These are phyloP conservation scores for Tetratostichococcus sp. DNA, from an alignment of 139 green algal species.

Conservation along the genomic window DNA sequence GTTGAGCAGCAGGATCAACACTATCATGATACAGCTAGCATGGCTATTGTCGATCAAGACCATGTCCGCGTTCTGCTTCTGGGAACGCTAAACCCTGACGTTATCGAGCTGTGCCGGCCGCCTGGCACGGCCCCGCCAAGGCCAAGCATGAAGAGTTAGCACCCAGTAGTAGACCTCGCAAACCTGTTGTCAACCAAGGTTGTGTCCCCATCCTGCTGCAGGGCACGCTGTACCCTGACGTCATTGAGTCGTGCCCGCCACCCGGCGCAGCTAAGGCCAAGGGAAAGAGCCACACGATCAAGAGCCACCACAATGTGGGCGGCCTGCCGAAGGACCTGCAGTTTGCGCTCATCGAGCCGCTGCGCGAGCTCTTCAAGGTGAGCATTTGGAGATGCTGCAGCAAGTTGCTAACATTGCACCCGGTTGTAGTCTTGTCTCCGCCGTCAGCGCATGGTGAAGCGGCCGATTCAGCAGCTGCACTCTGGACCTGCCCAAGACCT, in stretches of 20 bases:
- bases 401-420: no score
- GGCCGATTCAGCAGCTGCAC: no score
- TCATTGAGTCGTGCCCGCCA: slow-evolving; percentile 97
- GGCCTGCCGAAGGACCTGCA: slow-evolving; percentile 95
- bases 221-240: slow-evolving; percentile 97
- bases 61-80: no score
- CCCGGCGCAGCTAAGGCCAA: slow-evolving; percentile 94
- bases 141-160: no score
- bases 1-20: slow-evolving; percentile 99
- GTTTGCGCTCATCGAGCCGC: slow-evolving; percentile 96
- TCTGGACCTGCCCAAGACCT: no score
- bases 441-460: no score
- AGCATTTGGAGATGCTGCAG: no score
- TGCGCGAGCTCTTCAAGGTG: slow-evolving; percentile 97
- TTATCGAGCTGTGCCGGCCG: no score
- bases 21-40: no score
- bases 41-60: no score
- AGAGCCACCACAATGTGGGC: slow-evolving; percentile 99
- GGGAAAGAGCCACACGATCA: slow-evolving; percentile 99
- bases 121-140: no score
- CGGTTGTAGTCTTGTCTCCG: not conserved
- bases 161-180: slow-evolving; percentile 64
- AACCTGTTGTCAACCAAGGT: not conserved
- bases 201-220: slow-evolving; percentile 26
- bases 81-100: no score